Conservation (phyloP, 2,329 filamentous ascomycete genomes). For the Fusarium lyarnte region DNA sequence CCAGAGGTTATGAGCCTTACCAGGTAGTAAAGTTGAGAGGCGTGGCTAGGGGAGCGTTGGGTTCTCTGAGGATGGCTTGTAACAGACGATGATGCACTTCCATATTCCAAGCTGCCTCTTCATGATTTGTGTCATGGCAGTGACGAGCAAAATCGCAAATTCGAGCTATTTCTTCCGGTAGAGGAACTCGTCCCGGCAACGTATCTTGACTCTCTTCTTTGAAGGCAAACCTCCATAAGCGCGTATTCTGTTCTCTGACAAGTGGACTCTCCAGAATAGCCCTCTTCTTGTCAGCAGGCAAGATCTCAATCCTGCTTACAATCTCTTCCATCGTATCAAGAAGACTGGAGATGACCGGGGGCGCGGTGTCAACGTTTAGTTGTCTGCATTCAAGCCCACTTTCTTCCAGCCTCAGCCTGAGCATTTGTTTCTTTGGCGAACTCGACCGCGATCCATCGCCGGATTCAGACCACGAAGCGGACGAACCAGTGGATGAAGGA, state of each 20-base stretch:
- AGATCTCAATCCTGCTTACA: conserved; percentile 16
- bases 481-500: background rate
- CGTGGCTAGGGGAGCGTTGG: background rate
- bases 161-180: background rate
- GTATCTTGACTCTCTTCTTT: background rate
- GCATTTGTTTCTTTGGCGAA: conserved; percentile 31
- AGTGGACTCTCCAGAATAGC: background rate
- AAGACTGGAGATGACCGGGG: background rate
- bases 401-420: conserved; percentile 12
- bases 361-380: background rate
- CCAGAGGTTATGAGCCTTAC: background rate
- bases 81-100: conserved; percentile 32
- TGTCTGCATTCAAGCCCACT: conserved; percentile 15
- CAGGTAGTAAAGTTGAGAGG: conserved; percentile 15
- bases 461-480: conserved; percentile 15
- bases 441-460: conserved; percentile 16
- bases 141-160: conserved; percentile 6
- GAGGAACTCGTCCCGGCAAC: conserved; percentile 19
- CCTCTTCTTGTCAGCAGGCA: background rate
- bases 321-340: conserved; percentile 19
- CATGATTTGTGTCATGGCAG: conserved; percentile 19
- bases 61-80: conserved; percentile 3
- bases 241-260: background rate
- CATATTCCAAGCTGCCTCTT: conserved; percentile 27
- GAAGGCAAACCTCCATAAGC: conserved; percentile 25